Base-by-base conservation (phyloP, 2,329 filamentous ascomycete species). In the Geosmithia flava region DNA sequence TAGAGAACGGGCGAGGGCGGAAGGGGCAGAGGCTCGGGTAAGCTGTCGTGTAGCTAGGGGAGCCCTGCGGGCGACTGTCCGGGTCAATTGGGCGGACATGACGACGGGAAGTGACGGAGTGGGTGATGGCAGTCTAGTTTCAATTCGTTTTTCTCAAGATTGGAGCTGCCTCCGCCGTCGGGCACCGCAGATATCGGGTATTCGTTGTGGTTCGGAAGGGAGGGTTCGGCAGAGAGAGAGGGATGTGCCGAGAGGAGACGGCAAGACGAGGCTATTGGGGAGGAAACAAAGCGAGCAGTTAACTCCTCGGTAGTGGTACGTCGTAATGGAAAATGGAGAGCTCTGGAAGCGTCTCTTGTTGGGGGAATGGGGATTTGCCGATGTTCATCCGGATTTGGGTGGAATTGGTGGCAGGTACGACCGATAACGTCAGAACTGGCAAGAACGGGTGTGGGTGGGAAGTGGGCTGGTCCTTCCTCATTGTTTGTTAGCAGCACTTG, bases 31-130 rank as follows among this genome's bases (percentile, higher is more conserved):
- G n/a, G 23, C 23, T 27, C 23, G 23, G 23, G 17, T 41, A 13
- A 40, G 45, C 30, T 46, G 45, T 10, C 19, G 37, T 2, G 30
- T 27, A 47, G 39, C 39, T n/a, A 30, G 41, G 19, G 46, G 42
- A 15, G 49, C 49, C 37, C 45, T 37, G 29, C 45, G 37, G 45
- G 47, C 48, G 20, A 16, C 27, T n/a, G 33, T 46, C 19, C 49
- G 42, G 41, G 49, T 43, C 43, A 50, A 45, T 50, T 47, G 46
- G n/a, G 42, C 30, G 29, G 49, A 20, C 49, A 50, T 50, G 15
- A 39, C 30, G 48, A 27, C 23, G 23, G 23, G 23, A 27, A 8
- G 8, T 8, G 23, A 27, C 23, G 23, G 23, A 8, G 23, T 8
- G 4, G 23, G 23, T 27, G 23, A 5, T 8, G 23, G 23, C 23